These are phyloP conservation scores for Lolium rigidum DNA, from an alignment of 176 grass and related monocot genomes.

Conservation along the genomic window DNA sequence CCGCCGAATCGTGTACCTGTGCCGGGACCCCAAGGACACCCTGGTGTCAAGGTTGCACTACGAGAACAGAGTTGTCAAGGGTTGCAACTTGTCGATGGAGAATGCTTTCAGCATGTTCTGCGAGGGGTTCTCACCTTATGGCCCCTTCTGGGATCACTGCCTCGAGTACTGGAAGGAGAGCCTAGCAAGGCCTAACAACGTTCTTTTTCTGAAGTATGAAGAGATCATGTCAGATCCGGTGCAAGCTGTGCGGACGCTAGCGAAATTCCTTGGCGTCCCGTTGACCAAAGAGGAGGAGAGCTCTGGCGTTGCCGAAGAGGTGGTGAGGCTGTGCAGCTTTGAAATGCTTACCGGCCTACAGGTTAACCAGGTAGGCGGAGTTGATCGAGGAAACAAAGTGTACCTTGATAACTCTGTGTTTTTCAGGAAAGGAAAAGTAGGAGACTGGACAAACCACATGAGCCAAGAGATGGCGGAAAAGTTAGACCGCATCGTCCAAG, in stretches of 20 bases:
- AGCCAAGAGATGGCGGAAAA: not conserved
- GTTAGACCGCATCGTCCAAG: not conserved
- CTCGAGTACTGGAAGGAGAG: slow-evolving; percentile 30
- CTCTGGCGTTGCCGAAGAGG: not conserved
- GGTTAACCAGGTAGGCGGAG: not conserved
- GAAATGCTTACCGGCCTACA: not conserved
- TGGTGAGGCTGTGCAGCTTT: slow-evolving; percentile 7
- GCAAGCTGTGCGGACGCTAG: not conserved
- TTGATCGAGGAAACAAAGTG: not conserved
- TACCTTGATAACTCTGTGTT: not conserved
- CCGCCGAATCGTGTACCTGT: not conserved
- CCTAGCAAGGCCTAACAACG: not conserved
- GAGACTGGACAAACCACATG: not conserved
- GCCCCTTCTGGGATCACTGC: slow-evolving; percentile 22
- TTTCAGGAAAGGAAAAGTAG: slow-evolving; percentile 12
- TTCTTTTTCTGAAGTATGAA: slow-evolving; percentile 19
- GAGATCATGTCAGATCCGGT: not conserved
- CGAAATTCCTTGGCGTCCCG: not conserved
- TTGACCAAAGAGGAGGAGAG: not conserved
- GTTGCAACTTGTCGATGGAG: not conserved
- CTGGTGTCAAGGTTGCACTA: slow-evolving; percentile 12
- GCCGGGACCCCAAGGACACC: slow-evolving; percentile 6
- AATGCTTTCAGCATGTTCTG: not conserved
- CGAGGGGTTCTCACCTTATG: not conserved
- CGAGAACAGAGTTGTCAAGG: not conserved